These are phyloP conservation scores for Erythrophleum fordii DNA, from an alignment of 306 rosid species.

Conservation along the genomic window DNA sequence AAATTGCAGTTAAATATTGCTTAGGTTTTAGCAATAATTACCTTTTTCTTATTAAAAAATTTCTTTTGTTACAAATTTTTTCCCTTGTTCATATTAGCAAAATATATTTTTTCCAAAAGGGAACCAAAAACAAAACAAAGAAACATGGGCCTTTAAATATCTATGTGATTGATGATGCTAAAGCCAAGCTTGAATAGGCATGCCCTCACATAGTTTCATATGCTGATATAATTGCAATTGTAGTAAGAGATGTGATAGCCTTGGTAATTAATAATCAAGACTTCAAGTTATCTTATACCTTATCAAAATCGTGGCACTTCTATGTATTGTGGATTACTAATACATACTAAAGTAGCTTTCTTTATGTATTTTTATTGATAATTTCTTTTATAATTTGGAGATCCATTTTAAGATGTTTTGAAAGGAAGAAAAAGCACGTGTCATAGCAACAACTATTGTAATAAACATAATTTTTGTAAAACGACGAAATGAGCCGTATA, in stretches of 20 bases:
- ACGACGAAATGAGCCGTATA: no score
- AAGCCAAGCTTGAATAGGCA: conserved; percentile 67
- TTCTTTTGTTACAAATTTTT: no score
- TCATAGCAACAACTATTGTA: no score
- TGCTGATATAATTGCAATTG: conserved; percentile 72
- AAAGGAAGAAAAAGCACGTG: conserved; percentile 87
- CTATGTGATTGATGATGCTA: conserved; percentile 69
- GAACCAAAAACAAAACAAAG: conserved; percentile 60
- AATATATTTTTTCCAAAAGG: no score
- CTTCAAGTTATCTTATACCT: background rate
- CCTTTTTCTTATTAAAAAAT: no score
- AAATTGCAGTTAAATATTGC: no score
- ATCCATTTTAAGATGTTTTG: conserved; percentile 66
- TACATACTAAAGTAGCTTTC: background rate
- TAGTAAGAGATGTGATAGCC: conserved; percentile 75
- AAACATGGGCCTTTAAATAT: conserved; percentile 73
- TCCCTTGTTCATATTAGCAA: no score
- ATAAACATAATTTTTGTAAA: no score
- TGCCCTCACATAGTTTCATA: conserved; percentile 74
- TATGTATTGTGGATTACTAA: background rate
- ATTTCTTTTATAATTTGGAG: conserved; percentile 55
- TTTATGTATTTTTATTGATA: background rate
- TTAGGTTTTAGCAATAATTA: no score
- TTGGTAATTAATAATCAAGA: conserved; percentile 36
- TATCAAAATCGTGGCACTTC: no score